Base-by-base conservation (phyloP, 805 yeast species). In the Wickerhamomyces hampshirensis region DNA sequence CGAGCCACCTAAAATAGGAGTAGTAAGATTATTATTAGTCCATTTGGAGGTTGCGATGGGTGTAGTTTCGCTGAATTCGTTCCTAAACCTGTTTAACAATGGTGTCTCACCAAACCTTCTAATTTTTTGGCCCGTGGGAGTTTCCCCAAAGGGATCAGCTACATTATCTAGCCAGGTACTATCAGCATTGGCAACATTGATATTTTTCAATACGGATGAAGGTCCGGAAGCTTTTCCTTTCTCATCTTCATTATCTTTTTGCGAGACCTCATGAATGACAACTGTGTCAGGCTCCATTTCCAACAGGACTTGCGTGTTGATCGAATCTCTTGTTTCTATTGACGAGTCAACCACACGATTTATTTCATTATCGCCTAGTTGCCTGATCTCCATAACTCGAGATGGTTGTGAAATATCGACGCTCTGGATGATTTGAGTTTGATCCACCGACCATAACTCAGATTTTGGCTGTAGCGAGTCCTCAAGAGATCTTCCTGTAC, bases 91-190 rank as follows among this genome's bases (percentile, higher is more conserved):
- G 9, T 31, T 3, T 15, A 30, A 28, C 18, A 28, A 14, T n/a
- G 48, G 48, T 4, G 45, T 38, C 31, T 42, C 33, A 5, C 38
- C 39, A 15, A 47, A 21, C 15, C 37, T 34, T n/a, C 19, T 31
- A n/a, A 26, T 23, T 27, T 37, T 44, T 24, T 33, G 26, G 21
- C 10, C 26, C 7, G 30, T 18, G 5, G 56, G 55, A 1, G 58
- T 52, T 10, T 50, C 55, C 23, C 56, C 61, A 41, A 68, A 68
- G 6, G 73, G 73, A 39, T 68, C 56, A 18, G 43, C 50, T 14
- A 65, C 47, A 23, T 55, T 56, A 16, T 47, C 52, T 13, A 63
- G 35, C 49, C 55, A 51, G 4, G 59, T 53, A n/a, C 48, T 47
- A 13, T 43, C 43, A 3, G 45, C 21, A 13, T 46, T 39, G 21